Evolutionary conservation across 148 eudicot genomes (phyloP), one percentile per base, ranked within the genome.

Genomic region (Vaccinium darrowii): DNA sequence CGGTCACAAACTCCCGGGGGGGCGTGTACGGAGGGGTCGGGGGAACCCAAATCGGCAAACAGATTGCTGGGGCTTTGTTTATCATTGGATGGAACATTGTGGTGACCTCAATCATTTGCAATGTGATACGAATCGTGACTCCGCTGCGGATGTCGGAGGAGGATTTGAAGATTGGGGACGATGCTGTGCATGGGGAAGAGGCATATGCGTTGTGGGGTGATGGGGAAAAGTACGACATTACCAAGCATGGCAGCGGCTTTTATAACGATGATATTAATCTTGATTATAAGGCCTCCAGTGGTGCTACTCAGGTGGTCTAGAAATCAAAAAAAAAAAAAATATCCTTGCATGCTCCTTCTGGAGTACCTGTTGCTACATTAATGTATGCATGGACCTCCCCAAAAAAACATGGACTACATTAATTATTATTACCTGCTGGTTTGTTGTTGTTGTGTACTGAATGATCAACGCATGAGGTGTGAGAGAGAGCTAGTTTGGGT

Each of bases 241-340:
- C 81, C 33, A 78, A 78, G 60, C 81, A 50, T 15, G 81, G 58
- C 30, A 33, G 73, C 4, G 71, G 33, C 74, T 50, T 16, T 30
- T 4, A 51, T 21, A 2, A 8, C 7, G 36, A 50, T 7, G 56
- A 39, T 18, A 27, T 27, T 27, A 73, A 11, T 33, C 4, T 33
- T 39, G 51, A 78, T 3, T 53, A n/a, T 36, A 54, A 81, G 67
- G 16, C 11, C 27, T 33, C 49, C 16, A 33, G 76, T 16, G 88
- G 86, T 85, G 86, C 77, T 33, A 73, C 77, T 15, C 77, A 73
- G 51, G 51, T 73, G 77, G 77, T 73, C 50, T 73, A 72, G 73
- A 3, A 18, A 43, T 43, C 47, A 5, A 43, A 43, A 43, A 43
- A 4, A 43, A 4, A 43, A 43, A 3, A 43, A 1, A 39, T 3